These are phyloP conservation scores for Diaporthe humulicola DNA, from an alignment of 2,329 filamentous ascomycete species.

Conservation along the genomic window DNA sequence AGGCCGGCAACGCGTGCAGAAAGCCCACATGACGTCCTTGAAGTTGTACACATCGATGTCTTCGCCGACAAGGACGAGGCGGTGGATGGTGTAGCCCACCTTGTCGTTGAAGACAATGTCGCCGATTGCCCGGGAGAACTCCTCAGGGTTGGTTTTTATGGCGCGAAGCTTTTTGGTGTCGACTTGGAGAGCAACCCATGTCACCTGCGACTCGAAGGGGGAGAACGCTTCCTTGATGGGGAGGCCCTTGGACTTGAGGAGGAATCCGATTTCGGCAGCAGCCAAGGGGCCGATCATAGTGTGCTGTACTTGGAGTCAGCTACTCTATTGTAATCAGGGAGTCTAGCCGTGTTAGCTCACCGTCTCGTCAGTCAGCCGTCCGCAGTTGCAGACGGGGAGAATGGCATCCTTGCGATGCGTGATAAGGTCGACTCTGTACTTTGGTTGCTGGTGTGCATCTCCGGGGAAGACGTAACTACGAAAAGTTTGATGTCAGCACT, in stretches of 20 bases:
- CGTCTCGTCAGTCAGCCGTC: slow-evolving; percentile 60
- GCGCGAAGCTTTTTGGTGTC: slow-evolving; percentile 68
- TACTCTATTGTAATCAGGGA: background rate
- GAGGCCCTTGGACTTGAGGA: slow-evolving; percentile 52
- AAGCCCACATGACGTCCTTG: slow-evolving; percentile 64
- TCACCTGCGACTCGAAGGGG: slow-evolving; percentile 61
- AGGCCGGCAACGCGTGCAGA: slow-evolving; percentile 61
- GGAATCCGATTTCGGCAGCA: slow-evolving; percentile 56
- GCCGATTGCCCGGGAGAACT: slow-evolving; percentile 56
- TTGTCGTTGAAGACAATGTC: slow-evolving; percentile 59
- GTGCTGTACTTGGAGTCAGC: slow-evolving; percentile 41
- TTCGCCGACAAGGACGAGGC: slow-evolving; percentile 60
- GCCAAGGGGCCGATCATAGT: slow-evolving; percentile 57
- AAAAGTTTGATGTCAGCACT: background rate
- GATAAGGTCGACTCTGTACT: slow-evolving; percentile 60
- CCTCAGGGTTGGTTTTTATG: slow-evolving; percentile 61
- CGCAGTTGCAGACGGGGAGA: slow-evolving; percentile 61
- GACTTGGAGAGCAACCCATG: slow-evolving; percentile 66
- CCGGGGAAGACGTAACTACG: slow-evolving; percentile 53
- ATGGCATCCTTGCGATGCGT: slow-evolving; percentile 63
- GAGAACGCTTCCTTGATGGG: slow-evolving; percentile 59
- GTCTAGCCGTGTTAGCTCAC: slow-evolving; percentile 36
- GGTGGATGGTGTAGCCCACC: slow-evolving; percentile 57
- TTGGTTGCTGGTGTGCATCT: slow-evolving; percentile 53
- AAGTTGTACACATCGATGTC: slow-evolving; percentile 62